Base-by-base conservation (phyloP, 129 eudicot species). In the Tagetes erecta region DNA sequence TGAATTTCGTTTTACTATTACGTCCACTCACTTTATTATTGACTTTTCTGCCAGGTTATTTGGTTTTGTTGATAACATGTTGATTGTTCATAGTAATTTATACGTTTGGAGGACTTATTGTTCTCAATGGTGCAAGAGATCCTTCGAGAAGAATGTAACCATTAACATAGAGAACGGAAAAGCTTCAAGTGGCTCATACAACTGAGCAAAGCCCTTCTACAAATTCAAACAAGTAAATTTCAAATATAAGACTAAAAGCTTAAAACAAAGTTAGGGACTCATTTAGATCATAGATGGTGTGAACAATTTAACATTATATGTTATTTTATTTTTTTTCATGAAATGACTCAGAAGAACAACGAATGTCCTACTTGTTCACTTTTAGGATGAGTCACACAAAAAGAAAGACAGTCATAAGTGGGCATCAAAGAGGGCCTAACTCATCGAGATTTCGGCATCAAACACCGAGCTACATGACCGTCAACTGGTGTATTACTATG, bases 151-250 rank as follows among this genome's bases (percentile, higher is more conserved):
- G 42, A 72, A 72, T 41, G 56, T 67, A 1, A 55, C 20, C 6
- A 72, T 44, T 2, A 72, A 72, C 6, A 41, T 1, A 30, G 36
- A 27, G 27, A 20, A 20, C 27, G 1, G 13, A 41, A 41, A 72
- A 72, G n/a, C 76, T 56, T 41, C 67, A 41, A 55, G 76, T 72
- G 53, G 76, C 57, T 57, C 76, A 72, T 3, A 72, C 76, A 11
- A 72, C 76, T 11, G 67, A 67, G 76, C 76, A 2, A 72, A 72
- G 76, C 45, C 55, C 13, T 72, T 72, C 8, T 5, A 27, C 10
- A 72, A 72, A 42, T 57, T 72, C 6, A 27, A 20, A 72, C 27
- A 56, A 11, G 76, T 72, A 56, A 44, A 1, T 44, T 44, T 55
- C 20, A 55, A 14, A 14, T 20, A 20, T 20, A 20, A 20, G 27